These are phyloP conservation scores for Mycena crocata DNA, from an alignment of 768 basidiomycete species.

Conservation along the genomic window DNA sequence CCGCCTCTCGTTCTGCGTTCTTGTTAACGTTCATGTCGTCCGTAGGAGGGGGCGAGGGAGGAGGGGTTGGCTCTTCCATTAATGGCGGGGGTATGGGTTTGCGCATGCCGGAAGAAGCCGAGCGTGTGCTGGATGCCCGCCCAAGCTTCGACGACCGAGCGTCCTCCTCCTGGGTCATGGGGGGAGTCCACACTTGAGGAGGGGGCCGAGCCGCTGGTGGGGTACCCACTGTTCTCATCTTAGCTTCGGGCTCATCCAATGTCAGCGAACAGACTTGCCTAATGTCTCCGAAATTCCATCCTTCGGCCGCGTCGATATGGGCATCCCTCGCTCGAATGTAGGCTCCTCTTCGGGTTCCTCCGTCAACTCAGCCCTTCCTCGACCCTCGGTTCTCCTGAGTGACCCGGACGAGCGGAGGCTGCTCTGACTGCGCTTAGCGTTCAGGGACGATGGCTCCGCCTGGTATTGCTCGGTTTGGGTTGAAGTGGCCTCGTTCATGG, in stretches of 20 bases:
- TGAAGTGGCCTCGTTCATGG: slow-evolving; percentile 2
- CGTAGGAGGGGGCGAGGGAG: neutral
- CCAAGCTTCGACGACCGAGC: neutral
- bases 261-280: slow-evolving; percentile 9
- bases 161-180: slow-evolving; percentile 2
- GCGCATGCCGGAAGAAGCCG: neutral
- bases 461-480: neutral
- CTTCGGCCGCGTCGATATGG: neutral
- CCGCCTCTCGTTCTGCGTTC: slow-evolving; percentile 14
- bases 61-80: neutral
- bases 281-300: slow-evolving; percentile 2
- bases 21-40: neutral
- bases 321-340: neutral
- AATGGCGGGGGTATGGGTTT: slow-evolving; percentile 13
- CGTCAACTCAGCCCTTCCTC: neutral
- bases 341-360: slow-evolving; percentile 16
- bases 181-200: slow-evolving; percentile 22
- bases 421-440: neutral
- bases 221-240: slow-evolving; percentile 4
- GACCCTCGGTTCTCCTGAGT: neutral
- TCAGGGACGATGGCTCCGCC: neutral
- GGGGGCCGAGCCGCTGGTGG: slow-evolving; percentile 15
- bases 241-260: neutral
- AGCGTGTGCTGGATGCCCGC: slow-evolving; percentile 5
- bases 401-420: neutral